A percentile compares a stretch with the other conserved stretches of the same genome.
Conservation (phyloP, 176 grass and related monocot genomes). For the Miscanthus lutarioriparius region DNA sequence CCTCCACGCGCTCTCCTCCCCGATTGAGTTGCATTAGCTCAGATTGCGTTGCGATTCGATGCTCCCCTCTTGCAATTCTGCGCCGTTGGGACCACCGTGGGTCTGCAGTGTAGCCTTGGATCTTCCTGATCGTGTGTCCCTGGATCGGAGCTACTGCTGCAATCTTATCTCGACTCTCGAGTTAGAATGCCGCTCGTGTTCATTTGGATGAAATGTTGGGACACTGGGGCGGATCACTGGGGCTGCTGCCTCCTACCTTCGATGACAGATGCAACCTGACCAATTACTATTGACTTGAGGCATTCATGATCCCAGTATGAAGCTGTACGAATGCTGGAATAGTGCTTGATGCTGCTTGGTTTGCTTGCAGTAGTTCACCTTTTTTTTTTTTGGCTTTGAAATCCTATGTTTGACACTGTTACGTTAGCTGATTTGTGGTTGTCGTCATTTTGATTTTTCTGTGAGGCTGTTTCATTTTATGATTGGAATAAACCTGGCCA, state of each 20-base stretch:
- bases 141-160: conserved; percentile 25
- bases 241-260: background rate
- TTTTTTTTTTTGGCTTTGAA: background rate
- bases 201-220: background rate
- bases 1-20: background rate
- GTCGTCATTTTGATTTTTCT: background rate
- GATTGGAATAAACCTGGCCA: background rate
- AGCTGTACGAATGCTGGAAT: too few species aligned
- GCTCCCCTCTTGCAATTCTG: background rate
- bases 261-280: background rate
- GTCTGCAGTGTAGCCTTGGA: conserved; percentile 13
- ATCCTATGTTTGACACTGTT: background rate
- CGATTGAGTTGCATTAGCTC: conserved; percentile 1
- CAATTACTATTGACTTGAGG: background rate
- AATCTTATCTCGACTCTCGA: background rate
- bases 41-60: background rate
- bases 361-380: too few species aligned
- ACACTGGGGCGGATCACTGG: conserved; percentile 24
- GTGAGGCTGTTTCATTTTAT: background rate
- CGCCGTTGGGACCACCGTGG: background rate
- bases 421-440: background rate
- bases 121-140: background rate
- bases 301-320: too few species aligned
- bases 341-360: too few species aligned
- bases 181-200: background rate